Conservation (phyloP, 2,329 filamentous ascomycete species). For the Didymella arachidicola region DNA sequence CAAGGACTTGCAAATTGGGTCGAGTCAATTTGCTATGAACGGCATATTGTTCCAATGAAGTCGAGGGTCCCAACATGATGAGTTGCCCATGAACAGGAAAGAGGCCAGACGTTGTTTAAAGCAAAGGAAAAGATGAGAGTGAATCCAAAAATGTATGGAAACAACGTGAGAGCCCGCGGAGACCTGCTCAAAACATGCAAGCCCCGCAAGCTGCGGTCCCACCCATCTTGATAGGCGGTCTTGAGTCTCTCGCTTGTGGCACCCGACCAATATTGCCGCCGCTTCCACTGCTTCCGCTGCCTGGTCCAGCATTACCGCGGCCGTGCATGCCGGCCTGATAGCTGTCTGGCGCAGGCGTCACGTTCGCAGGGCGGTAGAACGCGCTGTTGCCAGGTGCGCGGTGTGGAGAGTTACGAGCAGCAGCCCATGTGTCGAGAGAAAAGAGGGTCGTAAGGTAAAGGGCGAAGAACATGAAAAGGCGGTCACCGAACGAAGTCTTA, state of each 20-base stretch:
- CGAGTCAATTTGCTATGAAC: background rate
- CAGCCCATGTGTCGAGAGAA: conserved; percentile 48
- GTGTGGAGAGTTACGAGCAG: conserved; percentile 45
- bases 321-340: conserved; percentile 47
- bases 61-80: background rate
- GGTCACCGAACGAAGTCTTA: conserved; percentile 21
- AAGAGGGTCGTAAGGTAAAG: conserved; percentile 53
- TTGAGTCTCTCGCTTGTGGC: conserved; percentile 32
- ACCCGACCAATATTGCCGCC: conserved; percentile 33
- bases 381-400: conserved; percentile 34
- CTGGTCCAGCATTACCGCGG: conserved; percentile 32
- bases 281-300: conserved; percentile 20
- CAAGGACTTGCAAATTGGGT: background rate
- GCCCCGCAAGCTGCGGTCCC: conserved; percentile 41
- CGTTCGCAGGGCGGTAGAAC: conserved; percentile 36
- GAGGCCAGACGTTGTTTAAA: background rate
- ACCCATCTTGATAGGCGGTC: conserved; percentile 40
- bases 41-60: background rate
- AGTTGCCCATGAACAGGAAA: background rate
- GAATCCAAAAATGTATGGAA: too few species aligned
- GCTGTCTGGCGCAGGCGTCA: conserved; percentile 29
- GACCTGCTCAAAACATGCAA: conserved; percentile 31
- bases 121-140: background rate
- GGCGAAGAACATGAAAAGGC: conserved; percentile 45
- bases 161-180: background rate